Conservation (phyloP, 495 filamentous ascomycete species). For the Lichina pygmaea region DNA sequence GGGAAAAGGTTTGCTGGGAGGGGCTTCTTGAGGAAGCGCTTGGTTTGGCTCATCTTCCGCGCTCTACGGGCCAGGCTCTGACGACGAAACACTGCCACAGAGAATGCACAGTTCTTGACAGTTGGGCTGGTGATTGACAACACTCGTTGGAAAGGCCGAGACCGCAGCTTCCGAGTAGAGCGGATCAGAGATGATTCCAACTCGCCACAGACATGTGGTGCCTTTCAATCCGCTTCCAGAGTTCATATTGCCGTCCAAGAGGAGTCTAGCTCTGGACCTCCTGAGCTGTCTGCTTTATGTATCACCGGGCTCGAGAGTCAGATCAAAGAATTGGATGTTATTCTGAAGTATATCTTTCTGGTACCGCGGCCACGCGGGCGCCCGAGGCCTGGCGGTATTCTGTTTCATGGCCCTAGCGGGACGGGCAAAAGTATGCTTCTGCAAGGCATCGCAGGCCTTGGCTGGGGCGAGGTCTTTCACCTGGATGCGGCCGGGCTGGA, state of each 20-base stretch:
- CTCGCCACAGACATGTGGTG: not conserved
- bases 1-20: constrained; percentile 21
- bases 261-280: not conserved
- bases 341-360: constrained; percentile 13
- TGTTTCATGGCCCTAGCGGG: constrained; percentile 62
- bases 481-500: constrained; percentile 28
- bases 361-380: not conserved
- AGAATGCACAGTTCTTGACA: constrained; percentile 15
- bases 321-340: constrained; percentile 22
- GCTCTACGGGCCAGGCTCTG: constrained; percentile 5
- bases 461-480: constrained; percentile 38
- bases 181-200: constrained; percentile 10
- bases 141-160: constrained; percentile 19
- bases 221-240: not conserved
- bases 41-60: constrained; percentile 8
- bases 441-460: constrained; percentile 30
- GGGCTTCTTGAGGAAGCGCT: constrained; percentile 33
- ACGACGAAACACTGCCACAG: constrained; percentile 7
- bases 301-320: constrained; percentile 5
- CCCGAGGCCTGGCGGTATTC: constrained; percentile 24
- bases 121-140: constrained; percentile 18
- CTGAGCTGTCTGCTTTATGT: not conserved
- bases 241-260: not conserved
- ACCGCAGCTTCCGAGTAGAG: constrained; percentile 17
- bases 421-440: constrained; percentile 60